Evolutionary conservation across 768 basidiomycete genomes (phyloP).

Genomic region (Pleurotus tuber-regium): DNA sequence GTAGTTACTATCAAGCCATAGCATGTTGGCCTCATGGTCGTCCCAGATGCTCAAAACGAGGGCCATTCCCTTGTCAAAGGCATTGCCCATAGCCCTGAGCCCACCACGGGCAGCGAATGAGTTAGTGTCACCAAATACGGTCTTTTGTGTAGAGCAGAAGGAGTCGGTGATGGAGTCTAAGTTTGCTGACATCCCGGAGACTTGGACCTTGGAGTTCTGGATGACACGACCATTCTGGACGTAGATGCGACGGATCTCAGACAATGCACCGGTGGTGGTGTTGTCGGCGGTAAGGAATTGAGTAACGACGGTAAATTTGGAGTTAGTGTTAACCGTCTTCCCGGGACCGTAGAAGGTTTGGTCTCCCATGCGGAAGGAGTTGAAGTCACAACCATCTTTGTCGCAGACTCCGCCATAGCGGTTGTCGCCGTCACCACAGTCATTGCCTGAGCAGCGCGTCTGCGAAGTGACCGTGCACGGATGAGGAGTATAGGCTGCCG

Average conservation of each 20-base stretch:
- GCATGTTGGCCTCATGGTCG: constrained; percentile 38
- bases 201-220: constrained; percentile 32
- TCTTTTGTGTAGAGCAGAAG: constrained; percentile 37
- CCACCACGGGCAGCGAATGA: constrained; percentile 32
- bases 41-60: constrained; percentile 37
- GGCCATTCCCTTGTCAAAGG: constrained; percentile 34
- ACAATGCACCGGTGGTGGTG: constrained; percentile 33
- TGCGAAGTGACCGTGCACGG: constrained; percentile 33
- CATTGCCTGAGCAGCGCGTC: constrained; percentile 32
- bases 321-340: constrained; percentile 36
- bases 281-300: constrained; percentile 40
- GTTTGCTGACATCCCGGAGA: constrained; percentile 28
- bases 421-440: constrained; percentile 24
- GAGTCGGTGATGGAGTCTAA: constrained; percentile 37
- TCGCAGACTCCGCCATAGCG: constrained; percentile 37
- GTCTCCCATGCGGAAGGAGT: constrained; percentile 44
- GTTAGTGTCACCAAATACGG: constrained; percentile 35
- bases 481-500: constrained; percentile 40
- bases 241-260: constrained; percentile 31
- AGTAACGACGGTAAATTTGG: constrained; percentile 40
- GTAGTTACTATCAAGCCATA: constrained; percentile 39
- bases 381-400: constrained; percentile 45
- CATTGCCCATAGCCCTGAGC: constrained; percentile 20
- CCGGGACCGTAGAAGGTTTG: constrained; percentile 36
- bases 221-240: constrained; percentile 30